Evolutionary conservation across 768 basidiomycete genomes (phyloP), one percentile per base, ranked within the genome.

Genomic region (Leccinum ochraceum): DNA sequence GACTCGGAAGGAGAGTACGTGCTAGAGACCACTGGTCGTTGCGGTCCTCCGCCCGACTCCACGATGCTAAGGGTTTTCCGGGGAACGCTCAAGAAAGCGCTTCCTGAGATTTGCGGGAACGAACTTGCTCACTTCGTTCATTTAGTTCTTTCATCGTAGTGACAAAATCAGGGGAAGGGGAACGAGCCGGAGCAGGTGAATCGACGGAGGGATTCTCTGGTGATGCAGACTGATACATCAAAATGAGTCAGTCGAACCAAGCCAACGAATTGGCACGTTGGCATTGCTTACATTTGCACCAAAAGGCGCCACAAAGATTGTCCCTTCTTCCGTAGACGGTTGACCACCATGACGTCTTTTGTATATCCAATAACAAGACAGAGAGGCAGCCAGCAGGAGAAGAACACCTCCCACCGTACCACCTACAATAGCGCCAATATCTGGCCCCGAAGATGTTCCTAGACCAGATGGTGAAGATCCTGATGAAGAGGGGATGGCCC

Each of bases 371-470:
- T 26, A 49, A 26, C 48, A 49, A 7, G 16, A 49, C 24, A 49
- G n/a, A 24, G 24, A 49, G 13, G 14, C 8, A 16, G 6, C 24
- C 24, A 49, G 22, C 13, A 49, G 22, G 13, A 49, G 6, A 24
- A 6, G 4, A 26, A 26, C 48, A 0, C 55, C 67, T 3, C 53
- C 65, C 3, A 66, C 48, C 2, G 32, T 22, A n/a, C 58, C 63
- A n/a, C 67, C 63, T 1, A 58, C 42, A 11, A 64, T 64, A 17
- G 55, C 53, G 0, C 62, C 56, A 13, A 36, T 26, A 42, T 53
- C 39, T 54, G 22, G 17, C 34, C 39, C 14, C 13, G 58, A 50
- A 2, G 54, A 36, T 10, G 48, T 32, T 6, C 4, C 32, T 32
- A 26, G 30, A 3, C 34, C 4, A 26, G 26, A 30, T 39, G 37